Evolutionary conservation across 441 rosid species (phyloP).

Genomic region (Cnidoscolus chayamansa): DNA sequence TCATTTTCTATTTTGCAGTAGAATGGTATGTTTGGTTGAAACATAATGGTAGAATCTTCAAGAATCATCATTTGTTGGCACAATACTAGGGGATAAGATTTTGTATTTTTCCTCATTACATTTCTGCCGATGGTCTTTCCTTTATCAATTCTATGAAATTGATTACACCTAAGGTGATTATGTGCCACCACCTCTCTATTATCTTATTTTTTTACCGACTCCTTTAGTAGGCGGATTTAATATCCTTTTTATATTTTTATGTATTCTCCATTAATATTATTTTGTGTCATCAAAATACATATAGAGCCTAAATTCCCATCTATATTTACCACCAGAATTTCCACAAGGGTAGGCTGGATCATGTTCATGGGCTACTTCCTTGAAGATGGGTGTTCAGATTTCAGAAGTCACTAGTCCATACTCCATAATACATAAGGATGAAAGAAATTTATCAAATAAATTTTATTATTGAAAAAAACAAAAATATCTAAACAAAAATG

Average conservation of each 20-base stretch:
- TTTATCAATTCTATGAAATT: neutral
- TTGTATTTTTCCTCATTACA: neutral
- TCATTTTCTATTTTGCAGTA: neutral
- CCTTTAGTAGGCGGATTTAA: neutral
- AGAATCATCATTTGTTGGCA: neutral
- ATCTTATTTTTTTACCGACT: neutral
- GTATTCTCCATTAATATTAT: neutral
- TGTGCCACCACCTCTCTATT: no score
- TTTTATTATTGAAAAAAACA: no score
- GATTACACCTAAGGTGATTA: neutral
- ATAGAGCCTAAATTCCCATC: no score
- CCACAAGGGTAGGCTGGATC: neutral
- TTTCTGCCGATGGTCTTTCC: neutral
- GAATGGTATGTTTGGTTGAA: neutral
- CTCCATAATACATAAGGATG: neutral
- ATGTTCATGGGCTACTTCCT: constrained; percentile 1
- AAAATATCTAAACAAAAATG: no score
- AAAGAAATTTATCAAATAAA: neutral
- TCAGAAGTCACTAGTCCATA: neutral
- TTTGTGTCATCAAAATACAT: neutral
- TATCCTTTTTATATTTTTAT: neutral
- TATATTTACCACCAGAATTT: neutral
- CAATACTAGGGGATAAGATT: neutral
- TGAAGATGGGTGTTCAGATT: neutral
- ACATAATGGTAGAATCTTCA: neutral